Conservation (phyloP, 257 asterid genomes). For the Leptodermis oblonga region DNA sequence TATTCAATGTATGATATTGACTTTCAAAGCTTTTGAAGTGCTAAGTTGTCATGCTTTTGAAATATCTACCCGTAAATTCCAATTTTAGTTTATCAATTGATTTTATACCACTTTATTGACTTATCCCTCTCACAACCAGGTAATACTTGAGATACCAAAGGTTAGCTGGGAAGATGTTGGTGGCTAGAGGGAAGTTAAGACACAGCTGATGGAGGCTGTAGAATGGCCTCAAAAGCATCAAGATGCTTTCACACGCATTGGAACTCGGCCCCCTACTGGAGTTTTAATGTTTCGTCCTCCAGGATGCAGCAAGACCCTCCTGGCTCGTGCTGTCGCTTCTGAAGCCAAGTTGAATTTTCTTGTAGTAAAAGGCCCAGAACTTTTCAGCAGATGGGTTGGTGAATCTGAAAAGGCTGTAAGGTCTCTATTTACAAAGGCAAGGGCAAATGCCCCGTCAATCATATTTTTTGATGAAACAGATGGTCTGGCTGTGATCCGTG, state of each 20-base stretch:
- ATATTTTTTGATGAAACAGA: slow-evolving; percentile 94
- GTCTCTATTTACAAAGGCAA: slow-evolving; percentile 81
- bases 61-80: not conserved
- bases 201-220: slow-evolving; percentile 91
- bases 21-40: slow-evolving; percentile 2
- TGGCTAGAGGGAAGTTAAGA: slow-evolving; percentile 78
- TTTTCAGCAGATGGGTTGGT: slow-evolving; percentile 97
- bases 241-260: slow-evolving; percentile 84
- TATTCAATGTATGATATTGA: not conserved
- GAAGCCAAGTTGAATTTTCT: slow-evolving; percentile 91
- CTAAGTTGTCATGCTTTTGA: not conserved
- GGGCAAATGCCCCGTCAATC: slow-evolving; percentile 90
- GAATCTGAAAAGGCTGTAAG: slow-evolving; percentile 97
- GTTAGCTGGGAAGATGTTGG: slow-evolving; percentile 94
- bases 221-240: slow-evolving; percentile 91
- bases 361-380: slow-evolving; percentile 95
- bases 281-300: slow-evolving; percentile 91
- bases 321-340: slow-evolving; percentile 98
- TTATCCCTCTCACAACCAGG: slow-evolving; percentile 41
- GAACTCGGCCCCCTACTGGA: slow-evolving; percentile 84
- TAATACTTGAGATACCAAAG: slow-evolving; percentile 87
- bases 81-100: not conserved
- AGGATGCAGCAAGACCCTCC: slow-evolving; percentile 94
- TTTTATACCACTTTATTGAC: slow-evolving; percentile 9
- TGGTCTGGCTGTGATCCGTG: slow-evolving; percentile 85